Percentiles rank a stretch among this genome's conserved stretches.
Evolutionary conservation across 805 yeast species (phyloP).

Genomic region (Saturnispora hagleri): DNA sequence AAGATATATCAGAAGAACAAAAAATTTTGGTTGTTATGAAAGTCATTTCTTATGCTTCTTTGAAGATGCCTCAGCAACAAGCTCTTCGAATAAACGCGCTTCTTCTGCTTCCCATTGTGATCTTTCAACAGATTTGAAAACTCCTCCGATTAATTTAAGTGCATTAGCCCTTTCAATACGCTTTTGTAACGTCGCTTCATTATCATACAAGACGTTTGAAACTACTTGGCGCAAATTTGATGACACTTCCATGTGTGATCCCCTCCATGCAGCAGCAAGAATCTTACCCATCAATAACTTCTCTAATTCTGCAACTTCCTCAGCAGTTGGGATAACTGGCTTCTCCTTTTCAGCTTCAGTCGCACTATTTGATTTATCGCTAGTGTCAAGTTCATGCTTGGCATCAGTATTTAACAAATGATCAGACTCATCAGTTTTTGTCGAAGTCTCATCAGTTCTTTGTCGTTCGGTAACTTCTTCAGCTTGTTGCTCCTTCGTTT

Average conservation of each 20-base stretch:
- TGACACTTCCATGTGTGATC: conserved; percentile 79
- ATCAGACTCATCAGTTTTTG: not conserved
- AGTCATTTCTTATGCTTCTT: conserved; percentile 44
- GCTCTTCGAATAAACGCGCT: conserved; percentile 81
- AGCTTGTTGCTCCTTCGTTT: not conserved
- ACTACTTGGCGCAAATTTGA: conserved; percentile 75
- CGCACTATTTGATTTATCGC: not conserved
- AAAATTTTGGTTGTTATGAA: too few relatives aligned
- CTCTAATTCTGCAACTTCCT: conserved; percentile 65
- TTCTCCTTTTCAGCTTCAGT: conserved; percentile 22
- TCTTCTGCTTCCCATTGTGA: conserved; percentile 89
- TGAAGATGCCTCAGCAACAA: conserved; percentile 77
- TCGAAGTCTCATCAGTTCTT: not conserved
- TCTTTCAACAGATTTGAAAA: conserved; percentile 58
- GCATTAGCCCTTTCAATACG: conserved; percentile 75
- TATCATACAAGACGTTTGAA: conserved; percentile 67
- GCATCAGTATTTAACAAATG: not conserved
- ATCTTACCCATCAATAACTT: conserved; percentile 79
- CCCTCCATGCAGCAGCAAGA: conserved; percentile 91
- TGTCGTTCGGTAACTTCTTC: not conserved
- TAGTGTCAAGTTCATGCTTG: not conserved
- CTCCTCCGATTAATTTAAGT: conserved; percentile 57
- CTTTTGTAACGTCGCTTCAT: conserved; percentile 46
- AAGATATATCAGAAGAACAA: not conserved
- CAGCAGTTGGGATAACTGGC: conserved; percentile 38